A percentile compares a stretch with the other conserved stretches of the same genome.
Conservation (phyloP, 345 rosid genomes). For the Brassica incana region DNA sequence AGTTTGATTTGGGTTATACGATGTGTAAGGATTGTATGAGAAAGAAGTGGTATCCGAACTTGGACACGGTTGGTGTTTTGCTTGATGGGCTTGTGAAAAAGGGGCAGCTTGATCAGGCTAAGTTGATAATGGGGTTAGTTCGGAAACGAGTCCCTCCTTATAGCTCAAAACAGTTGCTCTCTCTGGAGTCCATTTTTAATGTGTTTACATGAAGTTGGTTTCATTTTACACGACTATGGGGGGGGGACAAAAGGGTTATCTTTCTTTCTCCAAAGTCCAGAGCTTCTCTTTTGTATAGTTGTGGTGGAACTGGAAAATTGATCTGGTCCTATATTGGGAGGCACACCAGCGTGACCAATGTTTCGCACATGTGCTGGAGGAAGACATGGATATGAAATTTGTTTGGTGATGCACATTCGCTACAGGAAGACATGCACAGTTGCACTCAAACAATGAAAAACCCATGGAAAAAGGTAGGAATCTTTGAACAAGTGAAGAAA, state of each 20-base stretch:
- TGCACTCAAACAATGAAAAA: not conserved
- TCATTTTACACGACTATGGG: constrained; percentile 19
- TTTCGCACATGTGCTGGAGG: not conserved
- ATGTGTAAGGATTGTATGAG: constrained; percentile 75
- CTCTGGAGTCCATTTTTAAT: constrained; percentile 43
- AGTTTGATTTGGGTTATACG: constrained; percentile 61
- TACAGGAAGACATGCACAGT: not conserved
- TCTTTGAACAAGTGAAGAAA: not conserved
- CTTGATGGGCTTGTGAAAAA: constrained; percentile 55
- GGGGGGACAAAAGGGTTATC: constrained; percentile 20
- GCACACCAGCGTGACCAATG: constrained; percentile 3
- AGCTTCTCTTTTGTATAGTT: constrained; percentile 25
- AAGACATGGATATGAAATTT: not conserved
- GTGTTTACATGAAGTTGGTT: constrained; percentile 13
- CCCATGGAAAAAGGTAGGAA: not conserved
- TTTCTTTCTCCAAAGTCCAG: constrained; percentile 17
- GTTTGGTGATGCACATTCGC: not conserved
- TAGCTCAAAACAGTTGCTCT: constrained; percentile 48
- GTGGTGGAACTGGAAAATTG: constrained; percentile 21
- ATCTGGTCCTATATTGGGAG: constrained; percentile 6
- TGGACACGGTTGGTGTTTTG: constrained; percentile 56
- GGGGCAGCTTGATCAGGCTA: constrained; percentile 54
- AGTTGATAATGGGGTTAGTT: constrained; percentile 48
- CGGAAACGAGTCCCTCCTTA: constrained; percentile 57
- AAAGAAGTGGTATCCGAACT: constrained; percentile 60